Evolutionary conservation across 176 grass and related monocot species (phyloP).

Genomic region (Zea luxurians): DNA sequence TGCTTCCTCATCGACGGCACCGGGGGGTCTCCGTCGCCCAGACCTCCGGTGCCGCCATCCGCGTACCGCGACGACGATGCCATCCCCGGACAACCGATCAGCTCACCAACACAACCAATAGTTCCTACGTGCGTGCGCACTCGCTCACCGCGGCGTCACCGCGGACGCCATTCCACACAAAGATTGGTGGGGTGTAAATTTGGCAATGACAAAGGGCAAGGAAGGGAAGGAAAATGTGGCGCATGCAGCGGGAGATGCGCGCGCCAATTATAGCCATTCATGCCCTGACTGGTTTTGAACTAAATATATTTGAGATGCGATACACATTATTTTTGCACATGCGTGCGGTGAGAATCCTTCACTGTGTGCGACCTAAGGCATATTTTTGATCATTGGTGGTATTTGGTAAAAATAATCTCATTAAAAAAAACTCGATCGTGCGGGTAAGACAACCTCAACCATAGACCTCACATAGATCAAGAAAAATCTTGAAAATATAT

Average conservation of each 20-base stretch:
- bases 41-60: slow-evolving; percentile 1
- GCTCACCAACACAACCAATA: not conserved
- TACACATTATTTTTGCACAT: not conserved
- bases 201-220: not conserved
- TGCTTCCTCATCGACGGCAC: slow-evolving; percentile 39
- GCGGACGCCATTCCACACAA: not conserved
- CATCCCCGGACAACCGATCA: slow-evolving; percentile 15
- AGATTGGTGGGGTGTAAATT: slow-evolving; percentile 28
- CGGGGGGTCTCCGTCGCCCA: not conserved
- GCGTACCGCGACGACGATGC: slow-evolving; percentile 2
- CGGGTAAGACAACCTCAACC: too few species aligned
- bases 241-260: slow-evolving; percentile 25
- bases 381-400: not conserved
- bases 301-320: not conserved
- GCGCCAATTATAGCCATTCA: slow-evolving; percentile 40
- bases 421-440: too few species aligned
- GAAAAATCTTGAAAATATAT: too few species aligned
- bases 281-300: not conserved
- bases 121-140: not conserved
- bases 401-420: not conserved
- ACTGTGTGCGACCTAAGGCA: not conserved
- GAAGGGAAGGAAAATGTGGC: slow-evolving; percentile 28
- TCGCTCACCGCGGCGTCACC: slow-evolving; percentile 23
- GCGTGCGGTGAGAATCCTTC: not conserved
- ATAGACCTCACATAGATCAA: too few species aligned